phyloP scores from a whole-genome alignment of 202 grass and related monocot genomes.

The Carex sylvatica region DNA sequence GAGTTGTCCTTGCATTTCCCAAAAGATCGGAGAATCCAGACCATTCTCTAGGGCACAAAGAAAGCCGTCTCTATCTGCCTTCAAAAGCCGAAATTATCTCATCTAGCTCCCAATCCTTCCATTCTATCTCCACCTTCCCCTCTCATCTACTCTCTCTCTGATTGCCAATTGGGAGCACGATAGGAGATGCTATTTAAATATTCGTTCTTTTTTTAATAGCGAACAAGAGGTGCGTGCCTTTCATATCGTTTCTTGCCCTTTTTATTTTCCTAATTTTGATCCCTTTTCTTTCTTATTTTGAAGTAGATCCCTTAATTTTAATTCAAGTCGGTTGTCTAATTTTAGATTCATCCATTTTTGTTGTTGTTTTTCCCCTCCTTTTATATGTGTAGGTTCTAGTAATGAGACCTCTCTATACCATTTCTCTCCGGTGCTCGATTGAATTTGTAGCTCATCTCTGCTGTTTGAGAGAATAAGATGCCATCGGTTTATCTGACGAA shows the following conservation, averaged over 20 bases:
- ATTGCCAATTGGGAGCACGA: neutral
- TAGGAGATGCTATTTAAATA: neutral
- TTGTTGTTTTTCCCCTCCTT: neutral
- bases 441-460: neutral
- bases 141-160: neutral
- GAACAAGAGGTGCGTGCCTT: neutral
- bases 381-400: slow-evolving; percentile 3
- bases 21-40: neutral
- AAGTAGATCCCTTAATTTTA: neutral
- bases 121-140: slow-evolving; percentile 23
- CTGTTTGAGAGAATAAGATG: slow-evolving; percentile 27
- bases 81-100: slow-evolving; percentile 30
- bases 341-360: neutral
- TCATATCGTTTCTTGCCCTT: neutral
- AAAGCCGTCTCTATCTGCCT: slow-evolving; percentile 25
- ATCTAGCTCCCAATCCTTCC: neutral
- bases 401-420: slow-evolving; percentile 16
- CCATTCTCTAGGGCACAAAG: slow-evolving; percentile 44
- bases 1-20: neutral
- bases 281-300: neutral
- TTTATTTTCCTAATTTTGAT: neutral
- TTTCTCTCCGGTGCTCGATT: neutral
- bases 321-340: neutral
- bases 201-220: neutral
- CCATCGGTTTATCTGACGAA: slow-evolving; percentile 33